A percentile compares a stretch with the other conserved stretches of the same genome.
Evolutionary conservation across 768 basidiomycete genomes (phyloP).

Genomic region (Lentinula lateritia): DNA sequence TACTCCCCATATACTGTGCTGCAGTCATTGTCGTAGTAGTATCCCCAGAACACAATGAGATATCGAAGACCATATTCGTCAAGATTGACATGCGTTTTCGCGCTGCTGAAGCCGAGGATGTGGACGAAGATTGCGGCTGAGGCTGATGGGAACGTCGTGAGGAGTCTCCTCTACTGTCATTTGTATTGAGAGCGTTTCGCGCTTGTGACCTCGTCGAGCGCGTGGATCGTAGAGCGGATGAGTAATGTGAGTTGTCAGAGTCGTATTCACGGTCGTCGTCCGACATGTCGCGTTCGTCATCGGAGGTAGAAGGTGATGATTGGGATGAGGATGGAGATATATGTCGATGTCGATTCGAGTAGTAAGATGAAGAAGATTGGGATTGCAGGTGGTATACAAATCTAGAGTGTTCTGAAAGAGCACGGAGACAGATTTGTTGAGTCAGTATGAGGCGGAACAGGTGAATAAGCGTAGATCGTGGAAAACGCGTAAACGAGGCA

Average conservation of each 20-base stretch:
- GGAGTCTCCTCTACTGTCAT: neutral
- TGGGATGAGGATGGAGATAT: neutral
- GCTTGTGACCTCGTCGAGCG: neutral
- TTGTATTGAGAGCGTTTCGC: neutral
- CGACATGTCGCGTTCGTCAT: neutral
- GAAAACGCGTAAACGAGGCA: too few relatives aligned
- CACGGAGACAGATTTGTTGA: neutral
- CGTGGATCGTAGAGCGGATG: neutral
- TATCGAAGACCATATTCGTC: neutral
- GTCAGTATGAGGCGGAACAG: neutral
- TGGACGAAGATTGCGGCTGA: neutral
- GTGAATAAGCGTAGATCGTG: too few relatives aligned
- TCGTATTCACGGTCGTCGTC: neutral
- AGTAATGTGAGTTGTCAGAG: neutral
- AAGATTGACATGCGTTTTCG: neutral
- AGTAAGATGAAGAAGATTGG: neutral
- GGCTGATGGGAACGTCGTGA: neutral
- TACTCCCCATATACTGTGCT: neutral
- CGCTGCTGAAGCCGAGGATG: neutral
- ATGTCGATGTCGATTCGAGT: neutral
- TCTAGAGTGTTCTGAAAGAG: conserved; percentile 50
- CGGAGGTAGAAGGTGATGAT: neutral
- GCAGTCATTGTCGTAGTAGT: neutral
- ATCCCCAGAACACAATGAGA: neutral
- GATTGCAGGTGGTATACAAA: conserved; percentile 55